Base-by-base conservation (phyloP, 2,329 filamentous ascomycete species). In the Aspergillus neoniger region DNA sequence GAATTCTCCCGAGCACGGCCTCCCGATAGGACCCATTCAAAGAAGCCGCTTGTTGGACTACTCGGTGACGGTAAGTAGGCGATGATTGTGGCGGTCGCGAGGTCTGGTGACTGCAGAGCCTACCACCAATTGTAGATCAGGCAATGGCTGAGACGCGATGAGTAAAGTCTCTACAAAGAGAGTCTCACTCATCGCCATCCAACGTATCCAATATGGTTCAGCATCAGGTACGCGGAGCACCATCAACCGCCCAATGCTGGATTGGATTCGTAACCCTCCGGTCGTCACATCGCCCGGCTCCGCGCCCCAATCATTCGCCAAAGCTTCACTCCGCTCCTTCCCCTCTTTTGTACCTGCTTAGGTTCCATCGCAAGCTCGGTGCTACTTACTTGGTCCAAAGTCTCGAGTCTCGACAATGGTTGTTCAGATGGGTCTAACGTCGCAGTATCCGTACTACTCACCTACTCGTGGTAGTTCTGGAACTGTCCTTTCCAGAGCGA, bases 1-100 rank as follows among this genome's bases (percentile, higher is more conserved):
- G 53, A 61, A 63, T 32, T 28, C 56, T 63, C 55, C 50, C 50
- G 57, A 59, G 55, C 55, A 63, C 54, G 58, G 61, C 61, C 55
- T 57, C 39, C 54, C 51, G 51, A 50, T 48, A 38, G 50, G 41
- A 47, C 47, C 48, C 41, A 4, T 50, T 32, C 30, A 54, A 17
- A 25, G 23, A 52, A 39, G 53, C 28, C 44, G 38, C 25, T 36
- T 36, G 32, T 36, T 36, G 12, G 32, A 36, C 32, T 4, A 36
- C 12, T 12, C 32, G 32, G 32, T 36, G 32, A 12, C 12, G 32
- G 32, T 36, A 14, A 14, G 32, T 36, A 14, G 32, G 32, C 32
- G 32, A 36, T 53, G 44, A 14, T n/a, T 5, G 23, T 25, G 44
- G 25, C 44, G 23, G 44, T 30, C 44, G 47, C 25, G 23, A 17